Evolutionary conservation across 2,329 filamentous ascomycete genomes (phyloP).

Genomic region (Talaromyces sp.): DNA sequence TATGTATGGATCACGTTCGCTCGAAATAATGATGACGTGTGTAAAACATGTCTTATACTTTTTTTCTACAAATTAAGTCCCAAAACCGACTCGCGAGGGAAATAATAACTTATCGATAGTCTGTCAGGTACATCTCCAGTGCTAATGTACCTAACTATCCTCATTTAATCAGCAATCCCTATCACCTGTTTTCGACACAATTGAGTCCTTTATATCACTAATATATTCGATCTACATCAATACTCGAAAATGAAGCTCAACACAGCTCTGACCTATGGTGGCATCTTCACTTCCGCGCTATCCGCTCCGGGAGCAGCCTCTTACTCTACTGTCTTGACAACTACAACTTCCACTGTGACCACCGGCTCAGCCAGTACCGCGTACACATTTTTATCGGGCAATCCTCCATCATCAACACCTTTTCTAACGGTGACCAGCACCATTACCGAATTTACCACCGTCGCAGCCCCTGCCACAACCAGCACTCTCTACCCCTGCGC

Average conservation of each 20-base stretch:
- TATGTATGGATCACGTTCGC: background rate
- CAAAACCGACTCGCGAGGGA: background rate
- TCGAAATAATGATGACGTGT: background rate
- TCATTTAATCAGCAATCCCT: background rate
- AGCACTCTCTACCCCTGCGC: constrained; percentile 12
- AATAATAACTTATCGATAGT: background rate
- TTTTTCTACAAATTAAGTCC: background rate
- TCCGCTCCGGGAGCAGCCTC: background rate
- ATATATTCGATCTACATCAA: background rate
- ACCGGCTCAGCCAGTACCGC: constrained; percentile 3
- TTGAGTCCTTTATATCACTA: no score
- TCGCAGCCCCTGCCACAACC: background rate
- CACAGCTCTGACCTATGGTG: background rate
- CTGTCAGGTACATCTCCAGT: background rate
- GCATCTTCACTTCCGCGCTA: background rate
- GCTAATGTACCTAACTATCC: background rate
- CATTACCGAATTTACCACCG: constrained; percentile 6
- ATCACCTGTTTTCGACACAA: background rate
- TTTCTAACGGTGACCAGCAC: background rate
- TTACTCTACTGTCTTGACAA: background rate
- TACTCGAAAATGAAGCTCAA: background rate
- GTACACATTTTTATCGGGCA: constrained; percentile 12
- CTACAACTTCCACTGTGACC: constrained; percentile 10
- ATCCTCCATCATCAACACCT: constrained; percentile 5
- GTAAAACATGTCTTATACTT: background rate